A percentile compares a stretch with the other conserved stretches of the same genome.
These are phyloP conservation scores for Colletotrichum karsti DNA, from an alignment of 2,329 filamentous ascomycete species.

Conservation along the genomic window DNA sequence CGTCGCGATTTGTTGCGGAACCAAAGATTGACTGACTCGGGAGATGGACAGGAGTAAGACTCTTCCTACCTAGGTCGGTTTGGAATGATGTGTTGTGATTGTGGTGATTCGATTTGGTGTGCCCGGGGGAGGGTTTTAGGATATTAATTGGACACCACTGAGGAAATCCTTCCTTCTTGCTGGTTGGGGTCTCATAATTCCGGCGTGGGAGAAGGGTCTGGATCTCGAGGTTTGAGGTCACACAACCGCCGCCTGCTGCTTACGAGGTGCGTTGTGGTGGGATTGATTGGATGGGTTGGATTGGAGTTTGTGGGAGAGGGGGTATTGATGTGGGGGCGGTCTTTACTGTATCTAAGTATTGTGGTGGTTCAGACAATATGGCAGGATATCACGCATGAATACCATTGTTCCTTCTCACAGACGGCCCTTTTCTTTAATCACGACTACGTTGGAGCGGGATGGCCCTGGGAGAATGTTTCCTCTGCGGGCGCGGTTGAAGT, in stretches of 20 bases:
- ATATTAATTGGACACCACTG: neutral
- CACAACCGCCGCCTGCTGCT: neutral
- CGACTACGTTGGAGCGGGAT: no score
- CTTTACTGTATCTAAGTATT: no score
- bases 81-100: neutral
- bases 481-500: neutral
- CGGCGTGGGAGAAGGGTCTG: no score
- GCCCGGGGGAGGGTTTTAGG: neutral
- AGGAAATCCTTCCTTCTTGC: neutral
- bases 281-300: neutral
- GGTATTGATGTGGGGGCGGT: neutral
- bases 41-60: constrained; percentile 15
- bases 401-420: no score
- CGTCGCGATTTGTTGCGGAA: neutral
- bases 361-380: no score
- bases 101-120: neutral
- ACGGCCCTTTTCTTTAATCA: no score
- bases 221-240: neutral
- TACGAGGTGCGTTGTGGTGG: neutral
- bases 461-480: no score
- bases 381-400: no score
- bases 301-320: neutral
- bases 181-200: neutral
- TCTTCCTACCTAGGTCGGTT: neutral
- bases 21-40: constrained; percentile 10